Evolutionary conservation across 805 yeast species (phyloP).

Genomic region (Ogataea philodendri): DNA sequence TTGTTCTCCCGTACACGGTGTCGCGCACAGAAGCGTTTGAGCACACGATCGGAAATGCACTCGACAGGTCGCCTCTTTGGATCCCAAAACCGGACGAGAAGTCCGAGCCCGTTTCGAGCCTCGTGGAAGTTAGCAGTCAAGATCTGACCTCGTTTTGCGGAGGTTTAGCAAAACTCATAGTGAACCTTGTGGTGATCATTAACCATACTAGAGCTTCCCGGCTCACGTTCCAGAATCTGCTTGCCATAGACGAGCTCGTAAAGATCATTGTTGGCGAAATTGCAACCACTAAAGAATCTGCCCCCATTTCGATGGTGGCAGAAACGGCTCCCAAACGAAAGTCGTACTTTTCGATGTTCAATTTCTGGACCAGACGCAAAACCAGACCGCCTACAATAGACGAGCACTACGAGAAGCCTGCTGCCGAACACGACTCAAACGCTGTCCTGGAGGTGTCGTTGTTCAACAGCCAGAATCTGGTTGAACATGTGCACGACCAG

Average conservation of each 20-base stretch:
- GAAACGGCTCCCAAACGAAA: constrained; percentile 1
- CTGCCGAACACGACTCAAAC: neutral
- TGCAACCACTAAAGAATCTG: neutral
- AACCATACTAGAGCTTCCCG: neutral
- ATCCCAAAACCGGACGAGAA: constrained; percentile 9
- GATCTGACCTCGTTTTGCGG: constrained; percentile 20
- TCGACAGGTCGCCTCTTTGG: constrained; percentile 9
- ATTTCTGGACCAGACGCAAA: constrained; percentile 15
- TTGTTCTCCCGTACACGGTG: constrained; percentile 26
- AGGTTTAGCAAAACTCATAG: constrained; percentile 22
- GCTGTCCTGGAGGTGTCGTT: constrained; percentile 2
- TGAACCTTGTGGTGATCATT: constrained; percentile 20
- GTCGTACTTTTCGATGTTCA: constrained; percentile 10
- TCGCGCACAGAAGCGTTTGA: constrained; percentile 8
- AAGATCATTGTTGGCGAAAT: constrained; percentile 10
- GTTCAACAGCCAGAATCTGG: constrained; percentile 7
- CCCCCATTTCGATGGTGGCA: neutral
- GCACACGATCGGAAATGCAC: constrained; percentile 13
- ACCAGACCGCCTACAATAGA: constrained; percentile 1
- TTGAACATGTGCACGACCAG: constrained; percentile 14
- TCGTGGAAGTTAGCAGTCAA: constrained; percentile 19
- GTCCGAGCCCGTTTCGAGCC: constrained; percentile 5
- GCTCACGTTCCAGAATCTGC: constrained; percentile 19
- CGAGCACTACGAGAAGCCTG: constrained; percentile 1
- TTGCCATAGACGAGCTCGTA: constrained; percentile 20